Evolutionary conservation across 805 yeast species (phyloP).

Genomic region (Suhomyces sp.): DNA sequence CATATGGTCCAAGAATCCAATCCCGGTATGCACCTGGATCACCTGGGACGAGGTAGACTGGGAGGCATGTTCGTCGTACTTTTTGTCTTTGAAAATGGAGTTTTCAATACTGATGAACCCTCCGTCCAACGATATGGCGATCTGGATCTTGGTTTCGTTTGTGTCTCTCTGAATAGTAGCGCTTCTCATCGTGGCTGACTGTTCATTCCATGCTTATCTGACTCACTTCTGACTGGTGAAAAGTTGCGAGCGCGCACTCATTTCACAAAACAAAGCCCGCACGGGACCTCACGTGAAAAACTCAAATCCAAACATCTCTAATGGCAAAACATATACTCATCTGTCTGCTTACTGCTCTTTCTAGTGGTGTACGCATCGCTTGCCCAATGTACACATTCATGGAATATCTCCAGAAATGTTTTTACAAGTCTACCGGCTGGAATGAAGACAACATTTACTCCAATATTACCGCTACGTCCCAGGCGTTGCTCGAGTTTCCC

Average conservation of each 20-base stretch:
- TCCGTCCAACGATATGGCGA: slow-evolving; percentile 81
- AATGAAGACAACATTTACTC: slow-evolving; percentile 74
- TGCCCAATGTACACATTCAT: slow-evolving; percentile 68
- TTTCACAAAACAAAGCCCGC: neutral
- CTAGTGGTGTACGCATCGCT: neutral
- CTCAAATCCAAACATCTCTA: neutral
- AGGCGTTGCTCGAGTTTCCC: slow-evolving; percentile 65
- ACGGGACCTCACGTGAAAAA: neutral
- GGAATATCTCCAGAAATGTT: slow-evolving; percentile 79
- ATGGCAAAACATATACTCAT: neutral
- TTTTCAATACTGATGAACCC: slow-evolving; percentile 66
- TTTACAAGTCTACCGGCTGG: slow-evolving; percentile 72
- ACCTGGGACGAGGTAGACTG: slow-evolving; percentile 69
- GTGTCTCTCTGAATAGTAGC: slow-evolving; percentile 68
- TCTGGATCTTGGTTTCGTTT: slow-evolving; percentile 90
- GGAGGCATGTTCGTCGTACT: slow-evolving; percentile 52
- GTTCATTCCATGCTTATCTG: neutral
- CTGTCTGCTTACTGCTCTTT: too few species aligned
- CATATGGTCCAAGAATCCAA: slow-evolving; percentile 97
- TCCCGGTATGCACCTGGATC: slow-evolving; percentile 82
- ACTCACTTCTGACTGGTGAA: neutral
- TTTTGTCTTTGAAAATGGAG: slow-evolving; percentile 47
- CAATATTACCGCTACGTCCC: slow-evolving; percentile 68
- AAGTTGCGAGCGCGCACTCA: neutral
- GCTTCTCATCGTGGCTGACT: slow-evolving; percentile 3